Percentiles rank a stretch among this genome's conserved stretches.
phyloP scores from a whole-genome alignment of 176 grass and related monocot species.

The Rhynchospora tenuis region DNA sequence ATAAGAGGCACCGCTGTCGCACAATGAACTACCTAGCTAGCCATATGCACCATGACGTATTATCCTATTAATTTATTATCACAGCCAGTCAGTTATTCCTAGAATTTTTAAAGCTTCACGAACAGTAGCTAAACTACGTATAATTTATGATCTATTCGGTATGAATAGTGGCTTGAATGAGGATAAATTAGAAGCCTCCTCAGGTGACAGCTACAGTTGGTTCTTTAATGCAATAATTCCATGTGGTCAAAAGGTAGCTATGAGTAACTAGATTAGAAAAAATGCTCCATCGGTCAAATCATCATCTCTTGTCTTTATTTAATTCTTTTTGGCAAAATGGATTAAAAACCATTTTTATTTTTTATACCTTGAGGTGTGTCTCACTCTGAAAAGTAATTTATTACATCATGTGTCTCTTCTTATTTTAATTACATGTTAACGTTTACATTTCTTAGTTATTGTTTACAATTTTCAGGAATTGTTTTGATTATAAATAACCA shows the following conservation, averaged over 20 bases:
- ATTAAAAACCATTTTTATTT: too few relatives aligned
- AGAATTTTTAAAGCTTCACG: not conserved
- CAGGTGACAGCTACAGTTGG: slow-evolving; percentile 15
- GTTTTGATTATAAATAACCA: slow-evolving; percentile 3
- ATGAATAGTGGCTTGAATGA: not conserved
- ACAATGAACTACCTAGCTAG: not conserved
- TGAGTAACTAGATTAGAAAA: not conserved
- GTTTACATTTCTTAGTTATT: not conserved
- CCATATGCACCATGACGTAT: not conserved
- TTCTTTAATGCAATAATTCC: slow-evolving; percentile 5
- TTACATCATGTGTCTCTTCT: not conserved
- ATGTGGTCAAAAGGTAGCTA: slow-evolving; percentile 15
- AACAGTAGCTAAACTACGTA: not conserved
- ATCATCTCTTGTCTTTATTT: not conserved
- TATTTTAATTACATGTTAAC: not conserved
- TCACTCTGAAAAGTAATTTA: too few relatives aligned
- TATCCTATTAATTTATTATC: not conserved
- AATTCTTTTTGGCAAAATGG: too few relatives aligned
- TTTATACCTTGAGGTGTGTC: too few relatives aligned
- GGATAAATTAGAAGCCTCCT: slow-evolving; percentile 12
- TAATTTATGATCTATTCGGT: not conserved
- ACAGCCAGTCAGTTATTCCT: not conserved
- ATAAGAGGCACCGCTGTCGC: not conserved
- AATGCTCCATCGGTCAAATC: not conserved
- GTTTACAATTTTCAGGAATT: not conserved